phyloP scores from a whole-genome alignment of 306 rosid genomes.

The Arachis stenosperma region DNA sequence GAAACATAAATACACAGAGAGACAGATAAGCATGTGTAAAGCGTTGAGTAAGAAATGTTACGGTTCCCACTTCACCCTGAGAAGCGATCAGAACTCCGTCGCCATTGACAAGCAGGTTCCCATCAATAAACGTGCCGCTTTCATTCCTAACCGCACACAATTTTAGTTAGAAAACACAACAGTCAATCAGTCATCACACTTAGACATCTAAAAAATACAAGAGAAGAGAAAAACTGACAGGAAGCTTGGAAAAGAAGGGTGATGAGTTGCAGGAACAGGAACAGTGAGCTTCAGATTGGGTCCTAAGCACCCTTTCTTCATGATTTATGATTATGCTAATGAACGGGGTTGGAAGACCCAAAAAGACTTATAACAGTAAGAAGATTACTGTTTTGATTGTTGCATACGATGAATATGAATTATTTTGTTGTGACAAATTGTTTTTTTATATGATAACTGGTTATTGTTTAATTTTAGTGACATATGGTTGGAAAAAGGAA shows the following conservation, averaged over 20 bases:
- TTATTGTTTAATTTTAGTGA: too few relatives aligned
- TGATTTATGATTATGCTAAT: slow-evolving; percentile 33
- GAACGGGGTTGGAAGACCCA: slow-evolving; percentile 9
- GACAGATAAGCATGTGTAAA: slow-evolving; percentile 4
- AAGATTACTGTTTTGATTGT: neutral
- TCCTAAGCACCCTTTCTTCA: slow-evolving; percentile 65
- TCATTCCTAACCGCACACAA: slow-evolving; percentile 60
- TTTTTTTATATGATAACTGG: neutral
- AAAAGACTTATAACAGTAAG: slow-evolving; percentile 1
- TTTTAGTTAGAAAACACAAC: slow-evolving; percentile 41
- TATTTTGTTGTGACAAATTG: too few relatives aligned
- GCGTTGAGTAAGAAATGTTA: slow-evolving; percentile 43
- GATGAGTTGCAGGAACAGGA: slow-evolving; percentile 72
- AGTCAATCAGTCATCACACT: slow-evolving; percentile 13
- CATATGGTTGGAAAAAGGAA: neutral
- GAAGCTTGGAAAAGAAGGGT: slow-evolving; percentile 64
- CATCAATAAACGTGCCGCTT: slow-evolving; percentile 83
- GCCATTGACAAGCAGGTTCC: slow-evolving; percentile 79
- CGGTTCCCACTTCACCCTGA: slow-evolving; percentile 71
- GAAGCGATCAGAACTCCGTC: slow-evolving; percentile 89
- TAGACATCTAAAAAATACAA: slow-evolving; percentile 9
- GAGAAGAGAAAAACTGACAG: slow-evolving; percentile 40
- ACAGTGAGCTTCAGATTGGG: slow-evolving; percentile 69
- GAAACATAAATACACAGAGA: neutral
- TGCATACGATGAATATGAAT: neutral